phyloP scores from a whole-genome alignment of 2,329 filamentous ascomycete genomes.

The Fusarium guadeloupense region DNA sequence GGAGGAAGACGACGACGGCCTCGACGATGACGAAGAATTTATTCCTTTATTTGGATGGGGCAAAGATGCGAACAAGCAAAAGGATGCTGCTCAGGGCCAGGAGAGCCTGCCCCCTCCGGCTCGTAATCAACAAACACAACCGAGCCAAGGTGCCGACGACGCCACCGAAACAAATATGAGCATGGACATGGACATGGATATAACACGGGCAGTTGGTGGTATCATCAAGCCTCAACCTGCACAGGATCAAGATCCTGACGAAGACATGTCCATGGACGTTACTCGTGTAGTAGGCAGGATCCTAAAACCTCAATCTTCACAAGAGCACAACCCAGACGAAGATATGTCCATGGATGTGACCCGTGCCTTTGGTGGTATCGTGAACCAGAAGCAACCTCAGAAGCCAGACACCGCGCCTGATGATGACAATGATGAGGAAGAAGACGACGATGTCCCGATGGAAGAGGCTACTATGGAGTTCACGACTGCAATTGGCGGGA shows the following conservation, averaged over 20 bases:
- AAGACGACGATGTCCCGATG: conserved; percentile 47
- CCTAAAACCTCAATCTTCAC: conserved; percentile 55
- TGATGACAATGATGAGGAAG: conserved; percentile 44
- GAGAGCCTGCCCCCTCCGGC: conserved; percentile 47
- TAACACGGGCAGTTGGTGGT: conserved; percentile 65
- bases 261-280: conserved; percentile 93
- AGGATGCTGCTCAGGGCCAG: conserved; percentile 50
- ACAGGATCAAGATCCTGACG: conserved; percentile 56
- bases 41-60: conserved; percentile 82
- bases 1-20: conserved; percentile 59
- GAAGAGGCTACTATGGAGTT: conserved; percentile 77
- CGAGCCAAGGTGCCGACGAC: conserved; percentile 37
- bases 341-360: conserved; percentile 97
- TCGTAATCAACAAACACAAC: conserved; percentile 15
- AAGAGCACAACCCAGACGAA: conserved; percentile 57
- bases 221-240: conserved; percentile 59
- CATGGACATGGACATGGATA: conserved; percentile 58
- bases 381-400: conserved; percentile 55
- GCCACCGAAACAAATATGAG: conserved; percentile 49
- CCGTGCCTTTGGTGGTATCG: conserved; percentile 79
- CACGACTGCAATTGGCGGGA: conserved; percentile 79
- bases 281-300: conserved; percentile 74
- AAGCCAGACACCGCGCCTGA: conserved; percentile 11
- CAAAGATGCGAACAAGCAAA: conserved; percentile 59
- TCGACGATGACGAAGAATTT: conserved; percentile 72